Evolutionary conservation across 257 asterid genomes (phyloP), one percentile per base, ranked within the genome.

Genomic region (Ilex aquifolium): DNA sequence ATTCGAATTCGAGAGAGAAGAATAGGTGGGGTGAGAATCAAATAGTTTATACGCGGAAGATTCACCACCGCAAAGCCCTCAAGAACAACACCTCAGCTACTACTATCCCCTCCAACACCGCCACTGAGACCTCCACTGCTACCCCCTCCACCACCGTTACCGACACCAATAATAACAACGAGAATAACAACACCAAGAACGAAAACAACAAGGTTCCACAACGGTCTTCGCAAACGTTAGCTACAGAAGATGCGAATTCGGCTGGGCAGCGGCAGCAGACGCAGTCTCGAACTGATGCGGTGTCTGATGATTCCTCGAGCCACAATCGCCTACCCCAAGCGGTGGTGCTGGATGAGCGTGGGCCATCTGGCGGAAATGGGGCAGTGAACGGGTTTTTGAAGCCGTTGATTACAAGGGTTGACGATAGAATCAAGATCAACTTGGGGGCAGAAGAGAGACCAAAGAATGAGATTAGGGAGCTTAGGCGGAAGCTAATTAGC

Each of bases 371-470:
- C 21, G 30, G 51, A 70, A 57, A 39, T 40, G 44, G 39, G 53
- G 60, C 69, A 52, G 78, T 70, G 51, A 61, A 48, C 36, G 32
- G 46, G 59, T 56, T 66, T 32, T 69, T 65, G 51, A 64, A 72
- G 69, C 76, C 90, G 54, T 71, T 83, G 60, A 57, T 81, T 57
- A 67, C 85, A 59, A 75, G 69, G 67, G 67, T 80, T 71, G 83
- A 78, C 31, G 98, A 88, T 74, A 84, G 74, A 77, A 57, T 88
- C 66, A 82, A 76, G 72, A 83, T 88, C 69, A 77, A 77, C 40
- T 63, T 88, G 62, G 65, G 73, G 36, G 85, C 70, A 59, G 77
- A 68, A 6, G 42, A 60, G 55, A 81, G 83, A 6, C 68, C 85
- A 0, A 77, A 65, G 64, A 69, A 76, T 71, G 95, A 82, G 54